Evolutionary conservation across 495 filamentous ascomycete genomes (phyloP).

Genomic region (Talaromyces thailandensis): DNA sequence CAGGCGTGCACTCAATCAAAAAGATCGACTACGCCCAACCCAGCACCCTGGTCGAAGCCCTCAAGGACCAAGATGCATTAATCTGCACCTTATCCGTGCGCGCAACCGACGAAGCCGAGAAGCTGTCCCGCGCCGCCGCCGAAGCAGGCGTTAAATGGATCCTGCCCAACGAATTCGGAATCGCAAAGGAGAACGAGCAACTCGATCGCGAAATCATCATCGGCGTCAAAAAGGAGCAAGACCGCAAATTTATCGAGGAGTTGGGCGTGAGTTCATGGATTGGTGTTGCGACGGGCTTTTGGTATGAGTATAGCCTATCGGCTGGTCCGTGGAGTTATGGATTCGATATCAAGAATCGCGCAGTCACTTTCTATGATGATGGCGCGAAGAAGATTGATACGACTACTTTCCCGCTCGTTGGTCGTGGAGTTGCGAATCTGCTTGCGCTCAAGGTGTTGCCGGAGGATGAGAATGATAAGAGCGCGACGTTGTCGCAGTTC

Average conservation of each 20-base stretch:
- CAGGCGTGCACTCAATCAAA: conserved; percentile 27
- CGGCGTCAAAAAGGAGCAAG: conserved; percentile 8
- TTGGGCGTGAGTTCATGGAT: conserved; percentile 42
- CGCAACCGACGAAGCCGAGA: conserved; percentile 33
- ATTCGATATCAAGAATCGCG: conserved; percentile 33
- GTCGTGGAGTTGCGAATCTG: conserved; percentile 33
- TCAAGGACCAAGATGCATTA: conserved; percentile 46
- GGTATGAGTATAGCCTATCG: conserved; percentile 45
- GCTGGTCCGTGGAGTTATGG: conserved; percentile 28
- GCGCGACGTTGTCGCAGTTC: conserved; percentile 20
- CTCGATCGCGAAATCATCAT: conserved; percentile 24
- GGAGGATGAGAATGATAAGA: conserved; percentile 32
- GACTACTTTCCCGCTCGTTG: conserved; percentile 35
- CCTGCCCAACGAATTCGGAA: conserved; percentile 52
- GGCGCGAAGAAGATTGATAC: conserved; percentile 30
- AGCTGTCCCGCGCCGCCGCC: conserved; percentile 50
- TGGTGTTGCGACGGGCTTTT: conserved; percentile 35
- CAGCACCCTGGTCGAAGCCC: conserved; percentile 32
- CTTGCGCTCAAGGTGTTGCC: conserved; percentile 34
- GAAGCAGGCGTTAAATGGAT: conserved; percentile 53
- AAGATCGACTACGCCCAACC: conserved; percentile 40
- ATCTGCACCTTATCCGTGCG: conserved; percentile 45
- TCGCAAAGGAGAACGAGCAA: conserved; percentile 24
- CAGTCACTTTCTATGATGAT: conserved; percentile 40
- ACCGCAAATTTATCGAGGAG: conserved; percentile 26